Evolutionary conservation across 192 early-diverging fungal species (phyloP), one percentile per base, ranked within the genome.

Genomic region (Coemansia sp.): DNA sequence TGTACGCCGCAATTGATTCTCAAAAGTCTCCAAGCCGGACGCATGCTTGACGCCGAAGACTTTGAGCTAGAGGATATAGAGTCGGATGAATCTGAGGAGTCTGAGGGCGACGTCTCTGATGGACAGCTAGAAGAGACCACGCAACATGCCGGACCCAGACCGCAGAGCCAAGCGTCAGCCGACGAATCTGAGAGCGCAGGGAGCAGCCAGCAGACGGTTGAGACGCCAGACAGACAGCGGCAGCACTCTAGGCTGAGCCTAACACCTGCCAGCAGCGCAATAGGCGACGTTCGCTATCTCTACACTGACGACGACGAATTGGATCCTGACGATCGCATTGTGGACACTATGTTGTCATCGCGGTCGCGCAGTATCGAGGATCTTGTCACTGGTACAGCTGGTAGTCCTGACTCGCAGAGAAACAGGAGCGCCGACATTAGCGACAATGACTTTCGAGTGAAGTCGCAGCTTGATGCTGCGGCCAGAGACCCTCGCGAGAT

Each of bases 391-490:
- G 57, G 28, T 1, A 53, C 42, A 6, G 50, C 63, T 9, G 69
- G 52, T n/a, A 82, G 80, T 33, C 80, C 80, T 6, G 69, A 63
- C 32, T 61, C 65, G 2, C 75, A 69, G n/a, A 77, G 72, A 58
- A 77, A 46, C 28, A 52, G 33, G 33, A 82, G 80, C 53, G 39
- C 64, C 1, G 75, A 68, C 26, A 72, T 82, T 57, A 82, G 80
- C 68, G 80, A 82, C 63, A 82, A 66, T 69, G 80, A 82, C 63
- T 77, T 67, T 39, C 64, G 80, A 14, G 70, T 73, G 1, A 77
- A 68, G 44, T 47, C 53, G 46, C 44, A 37, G 1, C 68, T 82
- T 11, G 75, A 82, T 14, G 61, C 67, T n/a, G 14, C 32, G n/a
- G 53, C 55, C 21, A 64, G 55, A 52, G 62, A 68, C 52, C n/a